phyloP scores from a whole-genome alignment of 805 yeast genomes.

The Helenozyma rhizophorensis region DNA sequence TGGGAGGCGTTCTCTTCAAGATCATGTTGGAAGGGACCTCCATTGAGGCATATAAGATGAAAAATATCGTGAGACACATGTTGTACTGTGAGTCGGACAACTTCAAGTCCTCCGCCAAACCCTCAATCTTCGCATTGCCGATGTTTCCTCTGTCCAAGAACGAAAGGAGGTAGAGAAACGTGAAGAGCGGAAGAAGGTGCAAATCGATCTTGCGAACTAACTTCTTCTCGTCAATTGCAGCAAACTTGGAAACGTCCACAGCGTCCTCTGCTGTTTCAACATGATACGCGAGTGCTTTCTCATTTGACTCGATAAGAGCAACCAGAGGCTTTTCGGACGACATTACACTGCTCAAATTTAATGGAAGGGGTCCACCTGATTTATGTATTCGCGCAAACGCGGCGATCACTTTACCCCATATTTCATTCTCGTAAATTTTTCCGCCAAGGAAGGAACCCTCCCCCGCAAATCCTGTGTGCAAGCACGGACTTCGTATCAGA shows the following conservation, averaged over 20 bases:
- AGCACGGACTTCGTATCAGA: too few relatives aligned
- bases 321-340: too few relatives aligned
- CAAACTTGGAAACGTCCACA: neutral
- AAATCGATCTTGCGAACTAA: constrained; percentile 7
- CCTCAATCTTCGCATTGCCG: constrained; percentile 11
- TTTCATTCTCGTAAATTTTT: too few relatives aligned
- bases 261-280: too few relatives aligned
- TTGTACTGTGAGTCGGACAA: constrained; percentile 6
- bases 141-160: constrained; percentile 13
- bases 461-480: too few relatives aligned
- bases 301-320: too few relatives aligned
- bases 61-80: constrained; percentile 10
- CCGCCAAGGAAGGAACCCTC: too few relatives aligned
- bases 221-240: constrained; percentile 2
- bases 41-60: constrained; percentile 8
- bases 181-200: constrained; percentile 4
- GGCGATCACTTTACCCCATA: too few relatives aligned
- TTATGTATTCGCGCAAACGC: too few relatives aligned
- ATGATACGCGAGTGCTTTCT: too few relatives aligned
- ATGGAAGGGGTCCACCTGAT: too few relatives aligned
- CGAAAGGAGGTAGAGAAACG: constrained; percentile 6
- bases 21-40: constrained; percentile 11
- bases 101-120: constrained; percentile 7
- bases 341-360: too few relatives aligned
- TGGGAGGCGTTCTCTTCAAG: constrained; percentile 45